Evolutionary conservation across 441 rosid species (phyloP).

Genomic region (Populus trichocarpa): DNA sequence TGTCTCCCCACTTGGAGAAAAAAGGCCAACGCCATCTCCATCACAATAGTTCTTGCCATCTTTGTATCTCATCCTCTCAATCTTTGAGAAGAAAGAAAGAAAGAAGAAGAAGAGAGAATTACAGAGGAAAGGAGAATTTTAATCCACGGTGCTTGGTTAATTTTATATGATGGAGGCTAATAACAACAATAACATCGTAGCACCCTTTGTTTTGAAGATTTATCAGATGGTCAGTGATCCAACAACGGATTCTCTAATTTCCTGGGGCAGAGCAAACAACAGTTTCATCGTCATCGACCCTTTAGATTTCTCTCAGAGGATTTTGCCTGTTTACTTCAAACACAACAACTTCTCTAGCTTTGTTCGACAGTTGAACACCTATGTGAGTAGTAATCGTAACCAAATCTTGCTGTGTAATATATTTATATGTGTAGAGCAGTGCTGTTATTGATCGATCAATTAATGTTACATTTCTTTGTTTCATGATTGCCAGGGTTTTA

Average conservation of each 20-base stretch:
- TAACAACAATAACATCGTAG: conserved; percentile 30
- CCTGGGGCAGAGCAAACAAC: conserved; percentile 67
- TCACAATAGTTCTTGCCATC: neutral
- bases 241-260: conserved; percentile 47
- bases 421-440: neutral
- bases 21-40: neutral
- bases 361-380: conserved; percentile 46
- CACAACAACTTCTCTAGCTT: conserved; percentile 92
- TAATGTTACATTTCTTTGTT: neutral
- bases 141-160: neutral
- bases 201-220: conserved; percentile 80
- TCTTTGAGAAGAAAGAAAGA: conserved; percentile 12
- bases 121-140: neutral
- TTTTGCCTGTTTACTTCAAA: conserved; percentile 72
- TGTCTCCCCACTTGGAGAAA: neutral
- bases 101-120: conserved; percentile 1
- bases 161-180: conserved; percentile 35
- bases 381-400: conserved; percentile 8
- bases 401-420: neutral
- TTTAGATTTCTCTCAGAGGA: conserved; percentile 59
- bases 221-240: conserved; percentile 83
- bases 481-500: conserved; percentile 57
- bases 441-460: neutral
- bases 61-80: neutral
- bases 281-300: conserved; percentile 81